Base-by-base conservation (phyloP, 305 asterid genomes). In the Rubia peregrina region DNA sequence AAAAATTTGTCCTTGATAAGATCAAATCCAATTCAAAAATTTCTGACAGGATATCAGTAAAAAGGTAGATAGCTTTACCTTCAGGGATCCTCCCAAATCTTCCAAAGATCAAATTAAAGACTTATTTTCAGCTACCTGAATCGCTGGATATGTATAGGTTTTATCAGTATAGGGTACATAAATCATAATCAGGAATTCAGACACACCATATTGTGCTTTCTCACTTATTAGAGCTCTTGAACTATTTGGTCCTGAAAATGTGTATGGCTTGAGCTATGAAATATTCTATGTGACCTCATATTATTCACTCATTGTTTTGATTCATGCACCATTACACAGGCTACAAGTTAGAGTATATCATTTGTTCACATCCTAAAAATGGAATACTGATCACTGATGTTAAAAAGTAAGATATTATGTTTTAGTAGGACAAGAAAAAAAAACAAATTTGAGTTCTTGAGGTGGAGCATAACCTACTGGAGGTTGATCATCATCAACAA, bases 81-180 rank as follows among this genome's bases (percentile, higher is more conserved):
- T 78, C 63, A 88, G 76, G n/a, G 99, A 88, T 83, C 81, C 84
- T 48, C 89, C 82, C 86, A 91, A 82, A 81, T 89, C 95, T 72
- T 80, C 73, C 79, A 89, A 77, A 22, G 98, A 85, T 55, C 90
- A 77, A 73, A 65, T n/a, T n/a, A n/a, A n/a, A n/a, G n/a, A 79
- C 75, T 78, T 78, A 61, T 77, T 83, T 80, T 76, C 73, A 26
- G 86, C 73, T 62, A 70, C 74, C 49, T 73, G 85, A 55, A 83
- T 81, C 88, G 88, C 99, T 94, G 86, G 72, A 80, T 21, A 74
- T 70, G 26, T 12, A 49, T 14, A 75, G 62, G 56, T 43, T 44
- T 63, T 68, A 53, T 75, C 24, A 61, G 44, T 21, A 22, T 17
- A 53, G 38, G 2, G 24, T 7, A 30, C 48, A 67, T 43, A 21